These are phyloP conservation scores for Pythium monospermum DNA, from an alignment of 352 stramenopile genomes.

Conservation along the genomic window DNA sequence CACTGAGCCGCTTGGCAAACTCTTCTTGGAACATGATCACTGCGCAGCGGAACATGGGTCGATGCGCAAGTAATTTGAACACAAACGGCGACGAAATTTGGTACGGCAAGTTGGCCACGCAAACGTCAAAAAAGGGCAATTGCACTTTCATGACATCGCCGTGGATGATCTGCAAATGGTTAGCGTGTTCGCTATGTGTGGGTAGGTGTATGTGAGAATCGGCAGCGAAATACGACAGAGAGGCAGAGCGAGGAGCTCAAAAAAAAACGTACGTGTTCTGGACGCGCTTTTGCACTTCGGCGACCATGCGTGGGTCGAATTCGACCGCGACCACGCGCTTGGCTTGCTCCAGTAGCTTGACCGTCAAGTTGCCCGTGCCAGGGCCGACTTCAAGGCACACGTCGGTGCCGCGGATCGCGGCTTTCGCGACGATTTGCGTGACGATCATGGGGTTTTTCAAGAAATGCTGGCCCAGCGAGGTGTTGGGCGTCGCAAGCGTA, in stretches of 20 bases:
- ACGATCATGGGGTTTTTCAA: constrained; percentile 98
- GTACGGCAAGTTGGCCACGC: constrained; percentile 99
- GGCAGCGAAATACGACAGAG: background rate
- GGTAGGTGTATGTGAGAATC: background rate
- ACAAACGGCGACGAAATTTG: constrained; percentile 98
- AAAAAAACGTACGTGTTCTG: constrained; percentile 87
- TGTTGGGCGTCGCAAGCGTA: constrained; percentile 96
- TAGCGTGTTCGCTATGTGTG: constrained; percentile 76
- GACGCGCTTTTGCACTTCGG: constrained; percentile 98
- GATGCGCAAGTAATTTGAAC: constrained; percentile 98
- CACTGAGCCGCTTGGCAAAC: constrained; percentile 98
- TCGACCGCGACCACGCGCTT: constrained; percentile 98
- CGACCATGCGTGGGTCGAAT: constrained; percentile 98
- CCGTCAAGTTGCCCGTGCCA: constrained; percentile 99
- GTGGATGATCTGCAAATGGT: constrained; percentile 98
- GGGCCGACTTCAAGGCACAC: constrained; percentile 96
- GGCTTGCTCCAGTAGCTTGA: constrained; percentile 95
- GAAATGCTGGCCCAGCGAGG: constrained; percentile 98
- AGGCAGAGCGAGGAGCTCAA: background rate
- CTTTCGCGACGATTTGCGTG: constrained; percentile 95
- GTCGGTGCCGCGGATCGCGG: constrained; percentile 94
- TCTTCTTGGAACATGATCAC: constrained; percentile 99
- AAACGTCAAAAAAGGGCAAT: constrained; percentile 99
- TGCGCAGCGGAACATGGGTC: constrained; percentile 98
- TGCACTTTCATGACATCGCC: constrained; percentile 99